Conservation (phyloP, 2,329 filamentous ascomycete species). For the Phaeosphaeriaceae sp. region DNA sequence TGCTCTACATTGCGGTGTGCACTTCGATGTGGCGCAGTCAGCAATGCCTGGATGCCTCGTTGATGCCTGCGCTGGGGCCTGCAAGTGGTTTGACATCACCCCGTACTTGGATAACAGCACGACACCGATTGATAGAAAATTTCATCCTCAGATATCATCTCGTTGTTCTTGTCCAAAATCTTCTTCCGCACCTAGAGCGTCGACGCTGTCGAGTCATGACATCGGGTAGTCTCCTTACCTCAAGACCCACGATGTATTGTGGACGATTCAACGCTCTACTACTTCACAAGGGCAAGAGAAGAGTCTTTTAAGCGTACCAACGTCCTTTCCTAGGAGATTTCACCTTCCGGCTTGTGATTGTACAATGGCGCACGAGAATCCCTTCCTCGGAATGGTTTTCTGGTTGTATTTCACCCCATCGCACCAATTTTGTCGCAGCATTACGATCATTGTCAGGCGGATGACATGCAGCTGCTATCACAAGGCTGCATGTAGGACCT, state of each 20-base stretch:
- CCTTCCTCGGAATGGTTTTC: not conserved
- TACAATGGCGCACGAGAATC: constrained; percentile 2
- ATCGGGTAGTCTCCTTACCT: too few relatives aligned
- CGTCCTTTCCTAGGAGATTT: constrained; percentile 3
- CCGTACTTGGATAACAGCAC: too few relatives aligned
- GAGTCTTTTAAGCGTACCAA: constrained; percentile 2
- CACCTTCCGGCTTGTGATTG: constrained; percentile 9
- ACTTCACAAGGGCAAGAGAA: too few relatives aligned
- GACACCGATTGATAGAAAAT: too few relatives aligned
- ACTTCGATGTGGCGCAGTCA: not conserved
- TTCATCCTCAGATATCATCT: too few relatives aligned
- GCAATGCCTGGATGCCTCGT: not conserved
- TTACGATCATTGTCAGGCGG: constrained; percentile 9
- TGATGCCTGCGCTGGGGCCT: not conserved
- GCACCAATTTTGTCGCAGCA: constrained; percentile 9
- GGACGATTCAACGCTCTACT: too few relatives aligned
- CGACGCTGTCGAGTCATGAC: too few relatives aligned
- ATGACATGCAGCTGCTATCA: constrained; percentile 12
- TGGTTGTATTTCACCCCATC: constrained; percentile 6
- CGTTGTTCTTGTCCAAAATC: too few relatives aligned
- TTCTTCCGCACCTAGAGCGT: too few relatives aligned
- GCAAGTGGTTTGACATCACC: too few relatives aligned
- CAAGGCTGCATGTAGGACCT: constrained; percentile 13
- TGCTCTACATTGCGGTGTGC: not conserved
- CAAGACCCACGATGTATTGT: too few relatives aligned